phyloP scores from a whole-genome alignment of 257 asterid species.

The Solanum boliviense region DNA sequence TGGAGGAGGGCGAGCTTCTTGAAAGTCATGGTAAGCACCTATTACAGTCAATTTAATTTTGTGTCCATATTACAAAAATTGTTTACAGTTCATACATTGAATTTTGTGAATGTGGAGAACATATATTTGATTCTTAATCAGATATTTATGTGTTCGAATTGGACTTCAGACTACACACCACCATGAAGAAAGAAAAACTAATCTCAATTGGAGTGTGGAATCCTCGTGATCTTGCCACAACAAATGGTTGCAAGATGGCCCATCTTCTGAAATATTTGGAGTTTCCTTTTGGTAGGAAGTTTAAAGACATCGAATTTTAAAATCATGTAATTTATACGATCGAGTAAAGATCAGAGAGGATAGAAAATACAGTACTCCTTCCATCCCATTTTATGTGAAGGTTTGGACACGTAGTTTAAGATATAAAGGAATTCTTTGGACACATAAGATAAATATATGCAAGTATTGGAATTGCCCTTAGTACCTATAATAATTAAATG shows the following conservation, averaged over 20 bases:
- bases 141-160: not conserved
- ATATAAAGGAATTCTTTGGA: not conserved
- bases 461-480: not conserved
- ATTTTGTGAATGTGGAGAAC: not conserved
- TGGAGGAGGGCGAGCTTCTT: slow-evolving; percentile 96
- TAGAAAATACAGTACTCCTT: not conserved
- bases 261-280: not conserved
- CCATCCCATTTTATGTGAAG: not conserved
- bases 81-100: not conserved
- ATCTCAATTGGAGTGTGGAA: not conserved
- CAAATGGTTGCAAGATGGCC: not conserved
- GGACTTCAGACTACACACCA: not conserved
- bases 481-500: not conserved
- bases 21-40: slow-evolving; percentile 55
- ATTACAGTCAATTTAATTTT: not conserved
- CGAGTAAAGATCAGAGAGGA: not conserved
- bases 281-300: not conserved
- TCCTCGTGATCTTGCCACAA: not conserved
- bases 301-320: not conserved
- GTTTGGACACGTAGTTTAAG: not conserved
- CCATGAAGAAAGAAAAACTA: not conserved
- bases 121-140: not conserved
- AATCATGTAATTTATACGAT: not conserved
- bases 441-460: not conserved
- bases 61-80: not conserved